These are phyloP conservation scores for Cutaneotrichosporon dermatis DNA, from an alignment of 1,284 basidiomycete species.

Conservation along the genomic window DNA sequence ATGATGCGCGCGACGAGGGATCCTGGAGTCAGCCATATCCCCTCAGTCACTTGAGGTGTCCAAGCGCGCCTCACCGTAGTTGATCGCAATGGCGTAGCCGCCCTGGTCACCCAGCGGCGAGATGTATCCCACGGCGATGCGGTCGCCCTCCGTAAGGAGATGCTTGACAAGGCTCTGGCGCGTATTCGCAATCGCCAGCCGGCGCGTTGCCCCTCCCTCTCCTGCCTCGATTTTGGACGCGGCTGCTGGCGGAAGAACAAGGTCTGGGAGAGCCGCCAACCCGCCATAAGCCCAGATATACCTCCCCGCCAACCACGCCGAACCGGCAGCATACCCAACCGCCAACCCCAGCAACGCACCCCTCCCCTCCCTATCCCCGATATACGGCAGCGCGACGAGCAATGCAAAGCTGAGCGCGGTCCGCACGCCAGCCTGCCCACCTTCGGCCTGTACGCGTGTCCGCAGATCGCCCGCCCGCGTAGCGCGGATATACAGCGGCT, in stretches of 20 bases:
- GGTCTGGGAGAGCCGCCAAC: background rate
- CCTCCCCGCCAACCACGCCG: slow-evolving; percentile 48
- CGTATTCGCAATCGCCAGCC: slow-evolving; percentile 60
- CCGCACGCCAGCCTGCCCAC: slow-evolving; percentile 69
- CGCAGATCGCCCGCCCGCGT: slow-evolving; percentile 59
- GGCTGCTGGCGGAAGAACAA: background rate
- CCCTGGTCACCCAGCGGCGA: slow-evolving; percentile 81
- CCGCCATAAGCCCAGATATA: slow-evolving; percentile 39
- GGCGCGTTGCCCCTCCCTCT: slow-evolving; percentile 15
- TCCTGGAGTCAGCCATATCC: slow-evolving; percentile 53
- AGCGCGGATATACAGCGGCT: slow-evolving; percentile 75
- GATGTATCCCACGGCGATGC: slow-evolving; percentile 75
- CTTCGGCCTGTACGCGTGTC: slow-evolving; percentile 75
- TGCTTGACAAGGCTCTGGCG: slow-evolving; percentile 70
- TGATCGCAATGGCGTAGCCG: slow-evolving; percentile 87
- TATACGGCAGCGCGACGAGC: slow-evolving; percentile 51
- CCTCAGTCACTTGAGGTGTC: background rate
- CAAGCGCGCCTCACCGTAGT: slow-evolving; percentile 63
- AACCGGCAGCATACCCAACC: slow-evolving; percentile 69
- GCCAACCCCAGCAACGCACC: slow-evolving; percentile 75
- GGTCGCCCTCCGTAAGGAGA: slow-evolving; percentile 91
- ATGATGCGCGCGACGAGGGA: slow-evolving; percentile 83
- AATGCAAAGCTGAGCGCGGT: slow-evolving; percentile 62
- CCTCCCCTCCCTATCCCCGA: slow-evolving; percentile 28
- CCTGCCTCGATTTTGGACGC: no score